Evolutionary conservation across 257 asterid genomes (phyloP), one percentile per base, ranked within the genome.

Genomic region (Capsicum baccatum): DNA sequence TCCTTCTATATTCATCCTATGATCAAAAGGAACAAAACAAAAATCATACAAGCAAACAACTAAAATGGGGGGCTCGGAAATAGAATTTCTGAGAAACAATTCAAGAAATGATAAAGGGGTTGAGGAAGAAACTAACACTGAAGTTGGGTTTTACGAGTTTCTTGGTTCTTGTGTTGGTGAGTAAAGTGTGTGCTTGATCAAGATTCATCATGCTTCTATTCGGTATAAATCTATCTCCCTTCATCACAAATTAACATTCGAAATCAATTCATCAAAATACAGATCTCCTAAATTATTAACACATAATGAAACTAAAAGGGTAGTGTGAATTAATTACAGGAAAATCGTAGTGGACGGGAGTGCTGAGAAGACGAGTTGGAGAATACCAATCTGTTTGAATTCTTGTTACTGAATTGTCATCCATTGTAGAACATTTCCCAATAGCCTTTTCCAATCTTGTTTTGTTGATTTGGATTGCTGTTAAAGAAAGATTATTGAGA

Each of bases 171-270:
- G 44, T 26, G 66, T 47, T 37, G 64, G 39, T 85, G 80, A 80
- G 84, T 64, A 85, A 85, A 78, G 89, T 87, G 47, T 85, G 93
- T 71, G 97, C 97, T 89, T 89, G 98, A 90, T 92, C 92, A 82
- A 95, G 91, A 92, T 95, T 92, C 98, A 94, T 95, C 88, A 94
- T 86, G 87, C 98, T 95, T 90, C 98, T 81, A 74, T 91, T 95
- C 6, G 98, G 98, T 74, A 95, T 95, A 83, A 95, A 95, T 85
- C 98, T 89, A 88, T 95, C 98, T 39, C 97, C 98, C 98, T 93
- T 83, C n/a, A 74, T 42, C 7, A 44, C 81, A 54, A 78, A 48
- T 39, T 39, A 21, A 33, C 81, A 73, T 66, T 52, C 59, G 48
- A 85, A 47, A 86, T 16, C 42, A 66, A 39, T 68, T 54, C 86